Base-by-base conservation (phyloP, 106 monocot species). In the Apostasia shenzhenica region DNA sequence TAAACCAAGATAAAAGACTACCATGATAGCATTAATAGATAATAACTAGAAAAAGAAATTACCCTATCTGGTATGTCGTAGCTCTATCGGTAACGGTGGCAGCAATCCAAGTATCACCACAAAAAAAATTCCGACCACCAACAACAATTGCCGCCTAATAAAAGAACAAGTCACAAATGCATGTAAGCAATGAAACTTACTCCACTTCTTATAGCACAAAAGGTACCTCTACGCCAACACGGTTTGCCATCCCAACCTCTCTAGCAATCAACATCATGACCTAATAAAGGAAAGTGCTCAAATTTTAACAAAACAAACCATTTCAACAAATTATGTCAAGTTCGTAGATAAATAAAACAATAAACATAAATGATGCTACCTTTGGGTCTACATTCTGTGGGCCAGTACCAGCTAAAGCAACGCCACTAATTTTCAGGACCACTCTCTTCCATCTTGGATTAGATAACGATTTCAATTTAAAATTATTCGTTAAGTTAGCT, bases 111-210 rank as follows among this genome's bases (percentile, higher is more conserved):
- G 79, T 77, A 6, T 93, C 85, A 67, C 90, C 83, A 61, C 83
- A 90, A 75, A 93, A 99, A 70, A 99, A 93, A 87, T 99, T 99
- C 73, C 87, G 87, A 53, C 99, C 90, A 68, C 99, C 93, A 76
- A 99, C 83, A 80, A 99, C 93, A 70, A 99, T 72, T 50, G 99
- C 93, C 58, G 93, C 90, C 99, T 99, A 67, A 59, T 44, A 71
- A 68, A 55, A 41, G 9, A 14, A 76, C 46, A 61, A 46, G 55
- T 12, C 41, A 71, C 45, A 55, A 38, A 55, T 48, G 44, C 49
- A 74, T 6, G n/a, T 5, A 26, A 26, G 26, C 26, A 26, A 26
- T 26, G 7, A 13, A 14, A 5, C 41, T 62, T 62, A 8, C 1
- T 61, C 50, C 8, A 6, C 40, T 6, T 61, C 8, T 56, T 45